Evolutionary conservation across 257 asterid species (phyloP).

Genomic region (Schizonepeta tenuifolia): DNA sequence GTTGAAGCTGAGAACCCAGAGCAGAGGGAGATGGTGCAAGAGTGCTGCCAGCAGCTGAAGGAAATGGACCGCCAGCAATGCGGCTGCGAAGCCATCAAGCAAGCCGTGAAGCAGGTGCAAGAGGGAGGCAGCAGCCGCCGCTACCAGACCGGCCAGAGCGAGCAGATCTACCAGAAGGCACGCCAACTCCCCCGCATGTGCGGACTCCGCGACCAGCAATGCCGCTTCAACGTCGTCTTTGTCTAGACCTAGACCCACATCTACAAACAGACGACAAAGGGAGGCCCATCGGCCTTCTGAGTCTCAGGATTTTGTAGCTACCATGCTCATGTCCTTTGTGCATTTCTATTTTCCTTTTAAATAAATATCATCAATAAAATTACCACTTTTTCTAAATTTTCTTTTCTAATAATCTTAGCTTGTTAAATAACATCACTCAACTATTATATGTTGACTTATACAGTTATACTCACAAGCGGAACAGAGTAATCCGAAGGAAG

Average conservation of each 20-base stretch:
- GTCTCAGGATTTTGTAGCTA: no score
- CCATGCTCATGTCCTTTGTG: conserved; percentile 8
- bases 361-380: no score
- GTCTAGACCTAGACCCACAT: conserved; percentile 12
- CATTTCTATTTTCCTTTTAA: not conserved
- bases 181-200: conserved; percentile 45
- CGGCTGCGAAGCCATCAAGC: conserved; percentile 48
- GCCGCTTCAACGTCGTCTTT: conserved; percentile 36
- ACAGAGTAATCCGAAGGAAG: no score
- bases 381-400: not conserved
- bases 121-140: conserved; percentile 7
- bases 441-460: no score
- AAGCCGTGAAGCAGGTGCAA: conserved; percentile 18
- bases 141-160: not conserved
- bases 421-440: no score
- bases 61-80: conserved; percentile 36
- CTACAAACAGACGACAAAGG: not conserved
- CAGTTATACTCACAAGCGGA: no score
- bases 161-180: conserved; percentile 40
- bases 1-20: not conserved
- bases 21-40: not conserved
- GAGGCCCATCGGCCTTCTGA: not conserved
- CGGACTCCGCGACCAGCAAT: conserved; percentile 32
- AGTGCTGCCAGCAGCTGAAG: conserved; percentile 47
- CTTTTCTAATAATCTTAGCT: no score